These are phyloP conservation scores for Aciculoconidium aculeatum DNA, from an alignment of 805 yeast species.

Conservation along the genomic window DNA sequence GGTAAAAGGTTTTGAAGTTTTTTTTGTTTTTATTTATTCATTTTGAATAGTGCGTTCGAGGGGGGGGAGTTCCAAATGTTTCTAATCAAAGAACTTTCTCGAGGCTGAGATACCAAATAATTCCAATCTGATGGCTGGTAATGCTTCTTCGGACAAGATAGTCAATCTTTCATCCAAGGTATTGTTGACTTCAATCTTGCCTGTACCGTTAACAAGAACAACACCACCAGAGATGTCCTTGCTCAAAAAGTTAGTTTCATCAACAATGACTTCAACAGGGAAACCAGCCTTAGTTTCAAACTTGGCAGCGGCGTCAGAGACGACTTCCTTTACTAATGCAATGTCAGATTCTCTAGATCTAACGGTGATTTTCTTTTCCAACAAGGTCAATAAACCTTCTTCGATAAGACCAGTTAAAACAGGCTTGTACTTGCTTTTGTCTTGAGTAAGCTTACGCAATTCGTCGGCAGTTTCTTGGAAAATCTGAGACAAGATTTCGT, in stretches of 20 bases:
- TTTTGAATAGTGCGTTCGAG: neutral
- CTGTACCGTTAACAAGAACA: conserved; percentile 58
- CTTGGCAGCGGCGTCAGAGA: conserved; percentile 53
- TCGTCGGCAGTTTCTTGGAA: conserved; percentile 63
- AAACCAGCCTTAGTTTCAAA: conserved; percentile 60
- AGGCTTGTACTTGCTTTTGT: conserved; percentile 56
- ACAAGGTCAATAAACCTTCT: conserved; percentile 64
- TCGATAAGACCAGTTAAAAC: conserved; percentile 73
- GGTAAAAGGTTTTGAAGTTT: neutral
- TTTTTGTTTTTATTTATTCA: neutral
- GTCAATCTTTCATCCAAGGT: conserved; percentile 92
- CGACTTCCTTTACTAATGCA: conserved; percentile 53
- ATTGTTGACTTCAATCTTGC: conserved; percentile 85
- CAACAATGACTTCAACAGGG: conserved; percentile 49
- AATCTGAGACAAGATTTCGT: conserved; percentile 67
- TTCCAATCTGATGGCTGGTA: conserved; percentile 89
- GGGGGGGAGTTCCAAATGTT: no score
- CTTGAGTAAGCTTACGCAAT: conserved; percentile 52
- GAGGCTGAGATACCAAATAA: conserved; percentile 79
- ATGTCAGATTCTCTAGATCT: conserved; percentile 65
- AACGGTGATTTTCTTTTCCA: conserved; percentile 64
- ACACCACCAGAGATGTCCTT: conserved; percentile 82
- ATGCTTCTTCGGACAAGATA: conserved; percentile 72
- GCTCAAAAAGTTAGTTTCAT: conserved; percentile 52
- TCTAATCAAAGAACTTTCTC: conserved; percentile 85